Evolutionary conservation across 2,329 filamentous ascomycete species (phyloP).

Genomic region (Pseudopyrenochaeta lycopersici): DNA sequence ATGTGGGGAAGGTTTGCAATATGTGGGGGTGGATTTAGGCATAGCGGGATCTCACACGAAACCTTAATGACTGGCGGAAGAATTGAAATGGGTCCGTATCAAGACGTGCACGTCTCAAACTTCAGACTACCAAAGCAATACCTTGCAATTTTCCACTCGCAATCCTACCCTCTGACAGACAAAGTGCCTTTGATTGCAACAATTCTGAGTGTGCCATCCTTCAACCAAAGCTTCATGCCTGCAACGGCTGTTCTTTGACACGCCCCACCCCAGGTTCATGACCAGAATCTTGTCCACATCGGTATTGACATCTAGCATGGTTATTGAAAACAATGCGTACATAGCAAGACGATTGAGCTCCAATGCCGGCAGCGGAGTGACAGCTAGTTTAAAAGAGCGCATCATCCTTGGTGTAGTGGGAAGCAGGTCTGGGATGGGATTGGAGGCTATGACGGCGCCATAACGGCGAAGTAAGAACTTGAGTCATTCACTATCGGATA

Average conservation of each 20-base stretch:
- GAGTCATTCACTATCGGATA: constrained; percentile 7
- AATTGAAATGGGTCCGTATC: too few species aligned
- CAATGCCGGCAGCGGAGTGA: constrained; percentile 2
- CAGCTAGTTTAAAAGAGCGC: constrained; percentile 7
- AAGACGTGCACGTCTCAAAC: too few species aligned
- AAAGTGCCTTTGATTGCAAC: constrained; percentile 15
- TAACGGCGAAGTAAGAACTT: constrained; percentile 11
- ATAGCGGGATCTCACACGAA: not conserved
- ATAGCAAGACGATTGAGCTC: constrained; percentile 9
- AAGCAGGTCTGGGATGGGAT: constrained; percentile 12
- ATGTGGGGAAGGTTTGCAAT: too few species aligned
- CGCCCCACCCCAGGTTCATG: constrained; percentile 8
- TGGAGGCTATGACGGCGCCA: constrained; percentile 7
- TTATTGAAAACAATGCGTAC: constrained; percentile 15
- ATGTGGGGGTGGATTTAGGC: not conserved
- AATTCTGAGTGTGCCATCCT: constrained; percentile 10
- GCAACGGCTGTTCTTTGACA: constrained; percentile 15
- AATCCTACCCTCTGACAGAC: constrained; percentile 1
- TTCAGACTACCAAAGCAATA: constrained; percentile 18
- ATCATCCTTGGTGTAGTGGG: constrained; percentile 14
- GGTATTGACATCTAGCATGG: constrained; percentile 12
- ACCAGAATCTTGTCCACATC: constrained; percentile 14
- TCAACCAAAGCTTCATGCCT: constrained; percentile 14
- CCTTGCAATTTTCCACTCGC: constrained; percentile 14
- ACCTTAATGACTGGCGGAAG: too few species aligned